Conservation (phyloP, 1,139 yeast genomes). For the Geotrichum australiense region DNA sequence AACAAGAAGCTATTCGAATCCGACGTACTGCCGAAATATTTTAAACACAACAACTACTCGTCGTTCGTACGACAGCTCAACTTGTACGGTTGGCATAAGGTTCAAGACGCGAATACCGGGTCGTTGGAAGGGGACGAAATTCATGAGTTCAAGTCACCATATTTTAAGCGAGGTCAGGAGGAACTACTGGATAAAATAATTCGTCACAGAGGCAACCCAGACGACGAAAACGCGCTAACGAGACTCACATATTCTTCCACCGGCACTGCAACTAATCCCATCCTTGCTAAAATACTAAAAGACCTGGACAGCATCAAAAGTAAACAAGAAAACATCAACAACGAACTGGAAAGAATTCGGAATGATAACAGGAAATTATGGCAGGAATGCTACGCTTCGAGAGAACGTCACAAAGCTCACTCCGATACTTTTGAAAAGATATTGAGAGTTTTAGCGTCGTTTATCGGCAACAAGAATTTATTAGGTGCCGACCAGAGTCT, state of each 20-base stretch:
- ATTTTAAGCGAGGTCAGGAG: conserved; percentile 62
- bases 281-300: conserved; percentile 41
- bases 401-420: conserved; percentile 82
- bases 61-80: conserved; percentile 92
- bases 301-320: conserved; percentile 73
- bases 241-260: neutral
- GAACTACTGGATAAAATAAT: conserved; percentile 70
- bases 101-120: conserved; percentile 68
- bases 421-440: conserved; percentile 85
- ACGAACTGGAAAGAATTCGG: conserved; percentile 73
- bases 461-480: conserved; percentile 50
- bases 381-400: conserved; percentile 76
- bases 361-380: conserved; percentile 86
- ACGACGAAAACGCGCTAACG: conserved; percentile 32
- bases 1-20: conserved; percentile 86
- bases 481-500: conserved; percentile 31
- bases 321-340: conserved; percentile 74
- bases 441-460: conserved; percentile 74
- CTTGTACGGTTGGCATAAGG: conserved; percentile 98
- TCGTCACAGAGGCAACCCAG: conserved; percentile 38
- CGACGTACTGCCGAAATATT: conserved; percentile 76
- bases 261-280: conserved; percentile 10
- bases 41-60: conserved; percentile 91
- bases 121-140: conserved; percentile 52
- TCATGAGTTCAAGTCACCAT: conserved; percentile 76